Evolutionary conservation across 345 rosid genomes (phyloP), one percentile per base, ranked within the genome.

Genomic region (Ceriops tagal): DNA sequence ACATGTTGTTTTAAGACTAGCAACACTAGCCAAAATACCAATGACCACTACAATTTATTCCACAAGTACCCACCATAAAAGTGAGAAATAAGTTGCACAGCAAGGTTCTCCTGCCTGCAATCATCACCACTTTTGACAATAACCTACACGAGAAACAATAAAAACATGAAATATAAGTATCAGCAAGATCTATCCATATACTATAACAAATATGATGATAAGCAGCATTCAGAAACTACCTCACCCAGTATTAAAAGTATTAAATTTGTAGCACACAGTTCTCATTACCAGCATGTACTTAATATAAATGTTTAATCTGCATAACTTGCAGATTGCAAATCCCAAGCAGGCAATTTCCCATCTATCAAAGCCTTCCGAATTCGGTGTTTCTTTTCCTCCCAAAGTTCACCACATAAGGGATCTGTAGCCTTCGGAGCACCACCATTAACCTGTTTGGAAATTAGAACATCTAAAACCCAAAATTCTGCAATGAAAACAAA

Each of bases 41-140:
- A 51, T 32, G 34, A 55, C 30, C 47, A 57, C 27, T 56, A 21
- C 31, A 26, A 57, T 21, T 20, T 34, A 10, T 55, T 39, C 34
- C 35, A 71, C 55, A 27, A 27, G 43, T n/a, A 75, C 89, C 62
- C 75, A 95, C 99, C 99, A 69, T 87, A 90, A 79, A 95, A 95
- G 83, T 95, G 99, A 82, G 97, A 86, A 78, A 95, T 90, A 70
- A 95, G 98, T 81, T 92, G 99, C 81, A 95, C 98, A 59, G 99
- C 99, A 75, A 95, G 96, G 81, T 95, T 98, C 83, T 95, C 99
- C 85, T 95, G 99, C 90, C 99, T 85, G 72, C 99, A 95, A 70
- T 95, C 99, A 83, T 95, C 99, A 34, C 99, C 99, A 68, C 99
- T 95, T 86, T 95, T 95, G 64, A 95, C 99, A 58, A 95, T 95